Evolutionary conservation across 768 basidiomycete genomes (phyloP).

Genomic region (Calvatia gigantea): DNA sequence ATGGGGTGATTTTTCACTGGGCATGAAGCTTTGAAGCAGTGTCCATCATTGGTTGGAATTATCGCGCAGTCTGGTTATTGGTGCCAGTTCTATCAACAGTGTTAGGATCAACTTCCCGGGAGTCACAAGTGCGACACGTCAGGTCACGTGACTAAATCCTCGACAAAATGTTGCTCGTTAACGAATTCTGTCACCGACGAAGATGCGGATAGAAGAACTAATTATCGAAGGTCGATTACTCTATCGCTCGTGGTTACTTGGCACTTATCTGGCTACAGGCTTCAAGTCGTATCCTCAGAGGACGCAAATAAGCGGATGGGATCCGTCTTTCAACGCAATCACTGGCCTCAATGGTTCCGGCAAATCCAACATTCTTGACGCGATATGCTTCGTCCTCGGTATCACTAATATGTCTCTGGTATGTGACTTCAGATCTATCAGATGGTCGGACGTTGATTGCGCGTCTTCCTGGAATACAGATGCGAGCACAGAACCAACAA

Average conservation of each 20-base stretch:
- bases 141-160: constrained; percentile 5
- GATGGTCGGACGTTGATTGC: constrained; percentile 9
- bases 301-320: constrained; percentile 96
- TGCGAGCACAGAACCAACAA: constrained; percentile 93
- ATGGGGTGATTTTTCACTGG: too few relatives aligned
- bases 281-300: constrained; percentile 98
- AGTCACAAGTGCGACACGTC: constrained; percentile 1
- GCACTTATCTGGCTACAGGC: constrained; percentile 39
- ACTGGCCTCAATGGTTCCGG: constrained; percentile 95
- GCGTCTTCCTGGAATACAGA: constrained; percentile 39
- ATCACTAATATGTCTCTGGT: constrained; percentile 97
- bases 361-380: constrained; percentile 99
- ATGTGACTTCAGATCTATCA: constrained; percentile 19
- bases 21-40: too few relatives aligned
- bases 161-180: background rate
- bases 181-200: constrained; percentile 13
- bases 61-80: too few relatives aligned
- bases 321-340: constrained; percentile 97
- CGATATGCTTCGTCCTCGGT: constrained; percentile 97
- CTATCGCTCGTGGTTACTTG: background rate
- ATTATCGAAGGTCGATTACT: constrained; percentile 76
- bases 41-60: too few relatives aligned
- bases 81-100: too few relatives aligned
- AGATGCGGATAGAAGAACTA: constrained; percentile 93
- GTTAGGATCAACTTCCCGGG: too few relatives aligned